phyloP scores from a whole-genome alignment of 768 basidiomycete species.

The Galerina sulciceps region DNA sequence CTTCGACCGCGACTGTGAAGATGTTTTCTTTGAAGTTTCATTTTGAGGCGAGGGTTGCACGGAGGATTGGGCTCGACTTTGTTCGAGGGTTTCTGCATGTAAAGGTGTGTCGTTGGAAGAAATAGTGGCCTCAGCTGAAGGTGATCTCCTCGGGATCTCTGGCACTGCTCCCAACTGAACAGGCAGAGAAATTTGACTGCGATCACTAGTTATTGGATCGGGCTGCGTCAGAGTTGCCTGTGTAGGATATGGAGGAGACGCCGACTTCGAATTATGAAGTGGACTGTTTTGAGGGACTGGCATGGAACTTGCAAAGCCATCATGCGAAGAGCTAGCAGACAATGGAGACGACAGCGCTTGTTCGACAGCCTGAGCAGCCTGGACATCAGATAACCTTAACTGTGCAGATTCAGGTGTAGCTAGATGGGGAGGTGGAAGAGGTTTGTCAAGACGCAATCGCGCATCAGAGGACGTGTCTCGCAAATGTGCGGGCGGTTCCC shows the following conservation, averaged over 20 bases:
- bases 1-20: background rate
- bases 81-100: background rate
- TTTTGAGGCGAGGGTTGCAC: slow-evolving; percentile 3
- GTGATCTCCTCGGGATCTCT: slow-evolving; percentile 12
- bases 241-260: background rate
- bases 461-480: background rate
- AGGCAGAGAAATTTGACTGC: background rate
- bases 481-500: background rate
- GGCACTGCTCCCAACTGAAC: background rate
- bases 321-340: background rate
- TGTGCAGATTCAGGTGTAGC: slow-evolving; percentile 23
- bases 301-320: background rate
- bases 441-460: slow-evolving; percentile 22
- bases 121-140: background rate
- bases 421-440: slow-evolving; percentile 27
- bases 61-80: slow-evolving; percentile 2
- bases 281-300: background rate
- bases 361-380: slow-evolving; percentile 15
- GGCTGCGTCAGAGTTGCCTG: background rate
- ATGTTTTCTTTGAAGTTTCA: slow-evolving; percentile 10
- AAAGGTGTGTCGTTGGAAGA: background rate
- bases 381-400: slow-evolving; percentile 21
- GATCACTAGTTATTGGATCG: background rate
- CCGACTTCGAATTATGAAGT: background rate
- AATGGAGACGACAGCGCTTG: slow-evolving; percentile 13